A percentile compares a stretch with the other conserved stretches of the same genome.
These are phyloP conservation scores for Larix sibirica DNA, from an alignment of 83 land plant species.

Conservation along the genomic window DNA sequence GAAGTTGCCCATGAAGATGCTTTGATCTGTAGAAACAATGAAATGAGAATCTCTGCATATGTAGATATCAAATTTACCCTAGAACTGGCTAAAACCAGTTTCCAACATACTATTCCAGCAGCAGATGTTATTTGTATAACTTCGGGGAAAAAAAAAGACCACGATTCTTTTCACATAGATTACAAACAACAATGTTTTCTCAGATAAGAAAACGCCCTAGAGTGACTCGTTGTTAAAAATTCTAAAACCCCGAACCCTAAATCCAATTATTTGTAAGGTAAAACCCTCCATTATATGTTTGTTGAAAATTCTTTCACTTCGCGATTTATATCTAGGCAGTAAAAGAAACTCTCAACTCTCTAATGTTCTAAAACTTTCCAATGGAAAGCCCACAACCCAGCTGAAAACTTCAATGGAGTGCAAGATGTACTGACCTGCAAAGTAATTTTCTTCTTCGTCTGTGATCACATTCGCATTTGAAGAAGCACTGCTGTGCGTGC, in stretches of 20 bases:
- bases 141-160: background rate
- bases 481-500: no score
- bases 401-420: background rate
- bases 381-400: background rate
- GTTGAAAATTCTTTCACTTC: background rate
- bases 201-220: background rate
- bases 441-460: no score
- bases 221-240: background rate
- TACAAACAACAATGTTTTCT: background rate
- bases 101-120: background rate
- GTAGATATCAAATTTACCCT: background rate
- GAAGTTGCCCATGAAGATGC: background rate
- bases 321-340: no score
- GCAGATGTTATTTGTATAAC: background rate
- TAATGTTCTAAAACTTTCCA: background rate
- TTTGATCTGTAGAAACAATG: background rate
- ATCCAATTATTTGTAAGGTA: background rate
- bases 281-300: background rate
- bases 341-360: background rate
- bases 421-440: no score
- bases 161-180: background rate
- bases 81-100: background rate
- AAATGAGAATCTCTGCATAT: background rate
- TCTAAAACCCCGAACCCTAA: background rate
- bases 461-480: no score